Evolutionary conservation across 140 eudicot genomes (phyloP).

Genomic region (Anethum foeniculum): DNA sequence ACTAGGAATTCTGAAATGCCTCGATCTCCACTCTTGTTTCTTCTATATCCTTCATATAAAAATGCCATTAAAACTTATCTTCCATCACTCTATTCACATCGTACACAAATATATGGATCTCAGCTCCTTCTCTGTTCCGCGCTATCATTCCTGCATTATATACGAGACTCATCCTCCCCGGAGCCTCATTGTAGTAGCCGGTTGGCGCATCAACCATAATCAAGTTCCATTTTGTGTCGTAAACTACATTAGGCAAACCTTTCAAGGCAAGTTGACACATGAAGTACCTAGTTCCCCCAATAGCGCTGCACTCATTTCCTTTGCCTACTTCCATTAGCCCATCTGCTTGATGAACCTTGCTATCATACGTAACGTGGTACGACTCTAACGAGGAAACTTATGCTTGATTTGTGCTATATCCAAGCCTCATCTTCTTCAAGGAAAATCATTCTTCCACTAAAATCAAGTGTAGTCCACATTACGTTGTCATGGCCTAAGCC

Average conservation of each 20-base stretch:
- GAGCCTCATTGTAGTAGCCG: constrained; percentile 50
- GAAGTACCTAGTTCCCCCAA: constrained; percentile 31
- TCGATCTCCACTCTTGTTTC: constrained; percentile 45
- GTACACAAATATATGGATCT: constrained; percentile 52
- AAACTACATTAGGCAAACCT: constrained; percentile 40
- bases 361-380: constrained; percentile 36
- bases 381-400: constrained; percentile 44
- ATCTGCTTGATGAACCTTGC: constrained; percentile 41
- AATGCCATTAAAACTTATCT: constrained; percentile 45
- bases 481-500: constrained; percentile 59
- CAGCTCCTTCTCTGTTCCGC: constrained; percentile 36
- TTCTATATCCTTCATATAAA: constrained; percentile 46
- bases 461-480: constrained; percentile 49
- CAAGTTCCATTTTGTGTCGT: constrained; percentile 47
- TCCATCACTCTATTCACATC: constrained; percentile 64
- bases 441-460: constrained; percentile 43
- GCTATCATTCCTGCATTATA: constrained; percentile 56
- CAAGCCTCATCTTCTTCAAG: constrained; percentile 47
- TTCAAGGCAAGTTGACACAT: constrained; percentile 49
- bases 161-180: constrained; percentile 50
- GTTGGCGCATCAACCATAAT: constrained; percentile 71
- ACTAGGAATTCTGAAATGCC: constrained; percentile 51
- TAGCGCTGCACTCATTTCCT: constrained; percentile 39
- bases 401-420: constrained; percentile 45
- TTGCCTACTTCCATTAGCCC: constrained; percentile 31